Conservation (phyloP, 2,329 filamentous ascomycete species). For the Dryadomyces sulphureus region DNA sequence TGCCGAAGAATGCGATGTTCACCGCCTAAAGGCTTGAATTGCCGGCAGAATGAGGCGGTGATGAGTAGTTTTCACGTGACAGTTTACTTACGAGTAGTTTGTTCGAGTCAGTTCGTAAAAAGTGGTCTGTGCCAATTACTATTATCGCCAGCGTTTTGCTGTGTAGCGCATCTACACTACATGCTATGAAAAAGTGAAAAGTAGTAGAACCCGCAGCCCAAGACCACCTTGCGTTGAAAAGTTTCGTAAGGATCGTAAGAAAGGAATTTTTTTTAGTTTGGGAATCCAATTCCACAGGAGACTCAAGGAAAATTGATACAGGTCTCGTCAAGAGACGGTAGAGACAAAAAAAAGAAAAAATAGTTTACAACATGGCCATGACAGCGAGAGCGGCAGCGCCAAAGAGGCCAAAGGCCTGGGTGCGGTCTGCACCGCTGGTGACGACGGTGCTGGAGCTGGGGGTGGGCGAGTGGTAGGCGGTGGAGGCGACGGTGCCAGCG, state of each 20-base stretch:
- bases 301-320: not conserved
- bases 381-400: slow-evolving; percentile 28
- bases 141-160: slow-evolving; percentile 11
- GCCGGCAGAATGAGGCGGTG: not conserved
- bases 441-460: slow-evolving; percentile 18
- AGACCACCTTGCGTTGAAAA: slow-evolving; percentile 14
- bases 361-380: slow-evolving; percentile 29
- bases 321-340: too few species aligned
- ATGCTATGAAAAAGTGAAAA: slow-evolving; percentile 3
- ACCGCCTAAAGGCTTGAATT: not conserved
- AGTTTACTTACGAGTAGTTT: not conserved
- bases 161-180: slow-evolving; percentile 1
- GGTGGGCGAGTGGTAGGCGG: slow-evolving; percentile 20
- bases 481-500: slow-evolving; percentile 15
- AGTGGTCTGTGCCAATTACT: slow-evolving; percentile 12
- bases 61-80: not conserved
- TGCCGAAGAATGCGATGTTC: not conserved
- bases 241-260: slow-evolving; percentile 43
- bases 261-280: slow-evolving; percentile 15
- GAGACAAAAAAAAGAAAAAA: not conserved
- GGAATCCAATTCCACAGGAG: not conserved
- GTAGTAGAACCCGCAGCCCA: slow-evolving; percentile 4
- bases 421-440: slow-evolving; percentile 23
- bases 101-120: not conserved
- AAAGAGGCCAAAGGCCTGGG: slow-evolving; percentile 23